Evolutionary conservation across 306 rosid genomes (phyloP), one percentile per base, ranked within the genome.

Genomic region (Begonia loranthoides): DNA sequence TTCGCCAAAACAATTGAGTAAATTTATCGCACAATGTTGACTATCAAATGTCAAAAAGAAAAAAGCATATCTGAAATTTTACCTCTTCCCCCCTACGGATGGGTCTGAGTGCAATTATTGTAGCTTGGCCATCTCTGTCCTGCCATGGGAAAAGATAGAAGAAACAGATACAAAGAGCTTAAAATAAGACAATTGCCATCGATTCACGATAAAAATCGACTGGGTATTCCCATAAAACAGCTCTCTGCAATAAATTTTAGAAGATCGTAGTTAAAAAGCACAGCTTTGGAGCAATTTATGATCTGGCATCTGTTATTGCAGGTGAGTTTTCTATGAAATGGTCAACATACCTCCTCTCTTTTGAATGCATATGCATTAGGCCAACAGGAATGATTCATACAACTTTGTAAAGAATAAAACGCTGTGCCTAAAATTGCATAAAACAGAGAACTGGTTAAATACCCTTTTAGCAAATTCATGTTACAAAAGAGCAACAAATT

Each of bases 71-170:
- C 9, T 38, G 28, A 22, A 52, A 16, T 43, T 19, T 13, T 65
- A 85, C 99, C 95, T 90, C 94, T 44, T 86, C 94, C 55, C 92
- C 99, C 65, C 67, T 81, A 60, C 48, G 10, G 57, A 90, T 86
- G 45, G 80, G 65, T 55, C 74, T 72, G 46, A 65, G 41, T 50
- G 94, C 83, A 68, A 90, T 55, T 72, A 86, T 70, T 12, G 86
- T 86, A 51, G 95, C 95, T 73, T 86, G 94, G 64, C 95, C 99
- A 65, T 86, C 99, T 70, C 71, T 69, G 62, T 90, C 99, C 95
- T 90, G 88, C 62, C 70, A 55, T 45, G 41, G 36, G 36, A 28
- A 3, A 28, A 28, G 5, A 4, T 4, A 8, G 51, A 47, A 47
- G 15, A 47, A 47, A 43, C 40, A 15, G 9, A 41, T 15, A 10